A percentile compares a stretch with the other conserved stretches of the same genome.
These are phyloP conservation scores for Mucor racemosus DNA, from an alignment of 371 early-diverging fungal species.

Conservation along the genomic window DNA sequence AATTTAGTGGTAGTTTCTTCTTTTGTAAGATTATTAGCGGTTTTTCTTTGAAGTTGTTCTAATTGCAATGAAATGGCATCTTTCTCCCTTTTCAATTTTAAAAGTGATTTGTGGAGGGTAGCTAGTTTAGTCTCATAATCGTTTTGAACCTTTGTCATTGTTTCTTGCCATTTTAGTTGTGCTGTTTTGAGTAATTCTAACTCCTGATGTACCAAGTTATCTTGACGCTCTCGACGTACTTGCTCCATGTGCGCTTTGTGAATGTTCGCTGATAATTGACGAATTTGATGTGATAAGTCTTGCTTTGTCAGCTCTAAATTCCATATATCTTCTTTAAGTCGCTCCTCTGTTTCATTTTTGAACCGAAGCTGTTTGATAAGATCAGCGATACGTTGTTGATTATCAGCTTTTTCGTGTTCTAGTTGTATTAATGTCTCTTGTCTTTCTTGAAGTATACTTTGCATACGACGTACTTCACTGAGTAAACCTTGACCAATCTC, in stretches of 20 bases:
- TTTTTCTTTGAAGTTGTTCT: neutral
- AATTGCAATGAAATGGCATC: constrained; percentile 14
- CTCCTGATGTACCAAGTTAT: constrained; percentile 55
- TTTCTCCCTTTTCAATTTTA: constrained; percentile 27
- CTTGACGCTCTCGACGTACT: constrained; percentile 50
- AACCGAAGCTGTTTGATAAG: constrained; percentile 55
- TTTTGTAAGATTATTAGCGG: neutral
- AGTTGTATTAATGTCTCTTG: constrained; percentile 56
- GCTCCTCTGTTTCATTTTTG: constrained; percentile 51
- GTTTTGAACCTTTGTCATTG: constrained; percentile 13
- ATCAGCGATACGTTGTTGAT: constrained; percentile 57
- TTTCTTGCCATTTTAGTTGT: constrained; percentile 25
- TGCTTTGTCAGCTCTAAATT: constrained; percentile 47
- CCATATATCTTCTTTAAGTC: constrained; percentile 44
- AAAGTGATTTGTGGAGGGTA: constrained; percentile 19
- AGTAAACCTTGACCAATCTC: constrained; percentile 52
- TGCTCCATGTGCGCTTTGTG: constrained; percentile 52
- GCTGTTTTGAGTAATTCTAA: constrained; percentile 27
- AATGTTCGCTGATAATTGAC: constrained; percentile 49
- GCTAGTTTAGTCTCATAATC: constrained; percentile 32
- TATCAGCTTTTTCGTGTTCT: constrained; percentile 59
- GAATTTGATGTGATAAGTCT: constrained; percentile 45
- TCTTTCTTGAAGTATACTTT: constrained; percentile 49
- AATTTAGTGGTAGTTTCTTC: constrained; percentile 5
- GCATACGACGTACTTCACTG: constrained; percentile 45